phyloP scores from a whole-genome alignment of 306 rosid genomes.

The Trifolium subterraneum region DNA sequence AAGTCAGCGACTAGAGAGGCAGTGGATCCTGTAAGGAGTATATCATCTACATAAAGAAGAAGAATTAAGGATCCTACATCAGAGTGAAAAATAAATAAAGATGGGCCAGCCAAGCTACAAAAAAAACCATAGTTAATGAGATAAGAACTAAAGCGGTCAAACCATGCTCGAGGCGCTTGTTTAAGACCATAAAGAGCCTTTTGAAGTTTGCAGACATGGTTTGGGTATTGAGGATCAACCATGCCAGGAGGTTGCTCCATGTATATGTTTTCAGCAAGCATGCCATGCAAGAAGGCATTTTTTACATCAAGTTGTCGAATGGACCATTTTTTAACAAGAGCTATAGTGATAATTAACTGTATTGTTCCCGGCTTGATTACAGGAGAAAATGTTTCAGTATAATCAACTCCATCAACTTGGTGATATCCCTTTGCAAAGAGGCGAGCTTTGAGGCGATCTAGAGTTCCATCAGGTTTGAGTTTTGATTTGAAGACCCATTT shows the following conservation, averaged over 20 bases:
- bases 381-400: slow-evolving; percentile 10
- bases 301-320: slow-evolving; percentile 3
- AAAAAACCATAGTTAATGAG: slow-evolving; percentile 8
- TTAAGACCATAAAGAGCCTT: not conserved
- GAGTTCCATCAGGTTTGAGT: not conserved
- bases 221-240: not conserved
- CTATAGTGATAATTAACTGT: not conserved
- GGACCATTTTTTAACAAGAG: slow-evolving; percentile 6
- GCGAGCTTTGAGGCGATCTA: not conserved
- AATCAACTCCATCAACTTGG: slow-evolving; percentile 14
- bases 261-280: not conserved
- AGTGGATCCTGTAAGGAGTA: not conserved
- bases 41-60: slow-evolving; percentile 11
- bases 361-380: not conserved
- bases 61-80: not conserved
- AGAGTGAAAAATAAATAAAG: slow-evolving; percentile 10
- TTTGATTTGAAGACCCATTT: not conserved
- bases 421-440: not conserved
- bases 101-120: not conserved
- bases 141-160: not conserved
- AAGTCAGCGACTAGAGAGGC: not conserved
- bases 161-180: not conserved
- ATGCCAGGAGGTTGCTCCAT: not conserved
- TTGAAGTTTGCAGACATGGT: not conserved
- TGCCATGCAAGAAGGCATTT: not conserved